phyloP scores from a whole-genome alignment of 148 eudicot species.

The Rhododendron simsii region DNA sequence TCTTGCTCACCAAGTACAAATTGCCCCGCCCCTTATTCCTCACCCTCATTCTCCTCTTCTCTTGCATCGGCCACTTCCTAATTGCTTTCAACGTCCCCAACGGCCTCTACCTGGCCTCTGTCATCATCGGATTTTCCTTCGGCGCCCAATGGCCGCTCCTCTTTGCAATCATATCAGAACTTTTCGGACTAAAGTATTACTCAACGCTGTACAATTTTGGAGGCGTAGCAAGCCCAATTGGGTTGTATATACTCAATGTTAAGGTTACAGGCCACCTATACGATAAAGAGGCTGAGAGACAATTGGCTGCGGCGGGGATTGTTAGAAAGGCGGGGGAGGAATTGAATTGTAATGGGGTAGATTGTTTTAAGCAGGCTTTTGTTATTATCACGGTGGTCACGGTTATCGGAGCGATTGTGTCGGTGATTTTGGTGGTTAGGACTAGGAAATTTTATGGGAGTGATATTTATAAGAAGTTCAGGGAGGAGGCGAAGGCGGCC shows the following conservation, averaged over 20 bases:
- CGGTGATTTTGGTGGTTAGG: constrained; percentile 27
- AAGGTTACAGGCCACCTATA: constrained; percentile 28
- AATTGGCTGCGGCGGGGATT: constrained; percentile 20
- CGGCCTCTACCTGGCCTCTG: constrained; percentile 30
- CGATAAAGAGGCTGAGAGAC: constrained; percentile 30
- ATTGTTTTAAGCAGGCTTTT: constrained; percentile 28
- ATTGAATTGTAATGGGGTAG: constrained; percentile 28
- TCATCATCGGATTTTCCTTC: constrained; percentile 31
- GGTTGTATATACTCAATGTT: constrained; percentile 29
- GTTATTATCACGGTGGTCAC: constrained; percentile 23
- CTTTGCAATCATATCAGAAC: constrained; percentile 33
- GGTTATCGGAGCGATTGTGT: constrained; percentile 21
- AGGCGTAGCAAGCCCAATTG: constrained; percentile 31
- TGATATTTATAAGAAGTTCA: constrained; percentile 35
- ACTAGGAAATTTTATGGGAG: constrained; percentile 34
- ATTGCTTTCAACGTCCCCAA: constrained; percentile 29
- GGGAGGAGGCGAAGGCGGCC: constrained; percentile 17
- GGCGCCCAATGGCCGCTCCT: constrained; percentile 38
- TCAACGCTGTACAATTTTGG: constrained; percentile 39
- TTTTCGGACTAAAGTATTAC: constrained; percentile 37
- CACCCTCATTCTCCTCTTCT: constrained; percentile 22
- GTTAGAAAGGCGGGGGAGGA: constrained; percentile 15
- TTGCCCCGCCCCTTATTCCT: constrained; percentile 30
- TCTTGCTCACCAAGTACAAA: constrained; percentile 24
- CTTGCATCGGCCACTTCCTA: constrained; percentile 30